Evolutionary conservation across 2,329 filamentous ascomycete species (phyloP).

Genomic region (Tolypocladium guangdongense): DNA sequence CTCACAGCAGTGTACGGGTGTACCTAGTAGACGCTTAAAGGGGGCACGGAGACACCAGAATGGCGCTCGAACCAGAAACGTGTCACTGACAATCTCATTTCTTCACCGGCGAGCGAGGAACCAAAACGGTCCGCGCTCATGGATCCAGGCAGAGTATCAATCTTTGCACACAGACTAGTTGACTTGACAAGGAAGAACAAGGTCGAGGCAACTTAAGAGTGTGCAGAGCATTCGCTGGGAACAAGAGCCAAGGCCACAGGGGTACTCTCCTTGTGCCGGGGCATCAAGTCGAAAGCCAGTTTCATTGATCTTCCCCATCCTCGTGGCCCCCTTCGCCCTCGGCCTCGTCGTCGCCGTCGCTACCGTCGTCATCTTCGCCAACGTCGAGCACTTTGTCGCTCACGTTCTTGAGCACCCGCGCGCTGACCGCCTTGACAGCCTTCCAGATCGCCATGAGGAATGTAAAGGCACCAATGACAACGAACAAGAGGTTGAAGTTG

Average conservation of each 20-base stretch:
- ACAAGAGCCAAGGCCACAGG: background rate
- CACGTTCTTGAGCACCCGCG: constrained; percentile 61
- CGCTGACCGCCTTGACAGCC: constrained; percentile 62
- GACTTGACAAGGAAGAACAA: constrained; percentile 68
- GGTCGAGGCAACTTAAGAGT: constrained; percentile 93
- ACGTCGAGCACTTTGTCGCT: constrained; percentile 78
- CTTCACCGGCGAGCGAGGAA: constrained; percentile 14
- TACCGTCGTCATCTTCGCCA: constrained; percentile 44
- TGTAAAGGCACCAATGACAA: constrained; percentile 69
- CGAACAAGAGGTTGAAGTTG: constrained; percentile 67
- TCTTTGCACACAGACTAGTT: constrained; percentile 98
- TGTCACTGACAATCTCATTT: constrained; percentile 20
- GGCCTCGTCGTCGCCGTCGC: constrained; percentile 43
- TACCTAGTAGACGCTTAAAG: constrained; percentile 25
- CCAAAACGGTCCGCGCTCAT: constrained; percentile 42
- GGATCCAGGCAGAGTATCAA: constrained; percentile 34
- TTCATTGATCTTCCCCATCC: constrained; percentile 20
- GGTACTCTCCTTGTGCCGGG: background rate
- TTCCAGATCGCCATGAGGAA: constrained; percentile 82
- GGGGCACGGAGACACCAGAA: constrained; percentile 14
- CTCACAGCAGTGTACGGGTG: constrained; percentile 17
- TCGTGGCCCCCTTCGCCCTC: constrained; percentile 31
- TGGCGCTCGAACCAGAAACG: constrained; percentile 13
- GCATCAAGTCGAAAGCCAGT: background rate
- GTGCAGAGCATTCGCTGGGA: constrained; percentile 44